These are phyloP conservation scores for Ophiognomonia clavigignenti-juglandacearum DNA, from an alignment of 2,329 filamentous ascomycete genomes.

Conservation along the genomic window DNA sequence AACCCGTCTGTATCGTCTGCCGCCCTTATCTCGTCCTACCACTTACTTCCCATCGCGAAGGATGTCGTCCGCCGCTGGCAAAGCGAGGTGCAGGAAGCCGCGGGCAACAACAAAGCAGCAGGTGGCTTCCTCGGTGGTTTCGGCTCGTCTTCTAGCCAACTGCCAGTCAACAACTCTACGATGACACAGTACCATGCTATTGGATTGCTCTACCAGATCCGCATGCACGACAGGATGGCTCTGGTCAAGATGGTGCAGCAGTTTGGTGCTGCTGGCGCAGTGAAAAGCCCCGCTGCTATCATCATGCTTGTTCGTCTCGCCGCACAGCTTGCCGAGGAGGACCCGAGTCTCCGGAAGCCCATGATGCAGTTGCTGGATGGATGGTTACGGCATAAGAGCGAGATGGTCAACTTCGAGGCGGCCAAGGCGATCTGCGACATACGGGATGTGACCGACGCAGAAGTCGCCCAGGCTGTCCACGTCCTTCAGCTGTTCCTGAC, in stretches of 20 bases:
- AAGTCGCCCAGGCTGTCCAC: conserved; percentile 88
- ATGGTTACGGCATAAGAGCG: conserved; percentile 97
- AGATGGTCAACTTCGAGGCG: conserved; percentile 99
- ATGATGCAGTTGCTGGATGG: conserved; percentile 97
- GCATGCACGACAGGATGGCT: conserved; percentile 94
- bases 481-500: conserved; percentile 95
- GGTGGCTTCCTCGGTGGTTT: conserved; percentile 90
- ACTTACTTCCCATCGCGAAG: conserved; percentile 90
- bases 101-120: conserved; percentile 81
- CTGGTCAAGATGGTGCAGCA: conserved; percentile 99
- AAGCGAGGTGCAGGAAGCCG: conserved; percentile 96
- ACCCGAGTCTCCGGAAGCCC: conserved; percentile 79
- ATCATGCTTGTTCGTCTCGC: conserved; percentile 90
- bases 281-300: conserved; percentile 91
- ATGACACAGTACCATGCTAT: conserved; percentile 99
- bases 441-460: conserved; percentile 85
- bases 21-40: conserved; percentile 93
- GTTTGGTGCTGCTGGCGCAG: conserved; percentile 82
- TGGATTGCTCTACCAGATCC: conserved; percentile 95
- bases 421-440: conserved; percentile 97
- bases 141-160: conserved; percentile 68
- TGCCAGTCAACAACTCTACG: conserved; percentile 85
- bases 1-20: conserved; percentile 96
- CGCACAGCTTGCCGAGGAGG: conserved; percentile 90
- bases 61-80: conserved; percentile 98